Percentiles rank a stretch among this genome's conserved stretches.
phyloP scores from a whole-genome alignment of 2,329 filamentous ascomycete species.

The Arthroderma sp. region DNA sequence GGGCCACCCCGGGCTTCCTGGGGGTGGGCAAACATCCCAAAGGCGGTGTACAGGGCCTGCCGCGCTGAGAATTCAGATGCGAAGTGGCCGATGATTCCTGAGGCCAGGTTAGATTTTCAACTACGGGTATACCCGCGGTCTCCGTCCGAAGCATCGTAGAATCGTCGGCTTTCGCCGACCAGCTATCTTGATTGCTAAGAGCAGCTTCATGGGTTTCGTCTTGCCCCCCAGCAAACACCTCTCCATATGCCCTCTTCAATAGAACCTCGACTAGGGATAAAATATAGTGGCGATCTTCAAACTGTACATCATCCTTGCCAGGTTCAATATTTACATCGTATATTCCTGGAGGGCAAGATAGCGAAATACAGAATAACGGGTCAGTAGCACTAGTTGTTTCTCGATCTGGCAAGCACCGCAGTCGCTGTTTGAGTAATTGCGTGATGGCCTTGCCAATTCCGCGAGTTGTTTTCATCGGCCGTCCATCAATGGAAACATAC shows the following conservation, averaged over 20 bases:
- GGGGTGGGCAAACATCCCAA: background rate
- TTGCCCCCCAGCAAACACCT: background rate
- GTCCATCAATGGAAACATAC: slow-evolving; percentile 44
- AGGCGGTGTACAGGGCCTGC: background rate
- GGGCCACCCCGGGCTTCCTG: too few species aligned
- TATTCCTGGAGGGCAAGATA: slow-evolving; percentile 39
- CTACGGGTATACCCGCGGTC: background rate
- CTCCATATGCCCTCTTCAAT: slow-evolving; percentile 29
- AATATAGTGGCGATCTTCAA: slow-evolving; percentile 36
- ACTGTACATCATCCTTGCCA: slow-evolving; percentile 49
- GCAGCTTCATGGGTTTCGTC: background rate
- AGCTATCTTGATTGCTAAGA: background rate
- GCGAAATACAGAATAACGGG: slow-evolving; percentile 44
- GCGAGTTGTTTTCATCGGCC: slow-evolving; percentile 39
- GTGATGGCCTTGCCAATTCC: slow-evolving; percentile 43
- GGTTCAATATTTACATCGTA: slow-evolving; percentile 54
- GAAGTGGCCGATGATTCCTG: background rate
- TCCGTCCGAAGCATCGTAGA: background rate
- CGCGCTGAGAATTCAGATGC: background rate
- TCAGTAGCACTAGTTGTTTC: slow-evolving; percentile 25
- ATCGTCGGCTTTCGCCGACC: background rate
- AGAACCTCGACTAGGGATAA: slow-evolving; percentile 32
- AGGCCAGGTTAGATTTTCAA: background rate
- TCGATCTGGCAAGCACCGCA: slow-evolving; percentile 21
- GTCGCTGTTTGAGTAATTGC: slow-evolving; percentile 36